Percentiles rank a stretch among this genome's conserved stretches.
These are phyloP conservation scores for Marasmius tenuissimus DNA, from an alignment of 1,284 basidiomycete genomes.

Conservation along the genomic window DNA sequence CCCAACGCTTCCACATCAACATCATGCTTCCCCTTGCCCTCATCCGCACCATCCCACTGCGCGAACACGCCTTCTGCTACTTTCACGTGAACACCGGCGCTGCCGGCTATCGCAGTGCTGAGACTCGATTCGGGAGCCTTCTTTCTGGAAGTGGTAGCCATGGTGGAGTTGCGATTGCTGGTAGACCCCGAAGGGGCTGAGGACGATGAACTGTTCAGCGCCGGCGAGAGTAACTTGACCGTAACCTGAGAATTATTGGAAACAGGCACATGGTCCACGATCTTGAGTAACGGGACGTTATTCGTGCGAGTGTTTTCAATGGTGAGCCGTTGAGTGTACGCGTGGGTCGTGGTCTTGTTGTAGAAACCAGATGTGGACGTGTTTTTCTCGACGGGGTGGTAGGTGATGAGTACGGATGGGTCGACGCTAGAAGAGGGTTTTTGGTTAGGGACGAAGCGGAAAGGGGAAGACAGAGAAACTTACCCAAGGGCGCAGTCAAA, in stretches of 20 bases:
- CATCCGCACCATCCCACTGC: conserved; percentile 23
- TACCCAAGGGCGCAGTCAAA: conserved; percentile 37
- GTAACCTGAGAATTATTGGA: conserved; percentile 8
- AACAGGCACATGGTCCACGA: conserved; percentile 12
- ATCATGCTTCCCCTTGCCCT: conserved; percentile 7
- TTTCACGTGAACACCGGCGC: neutral
- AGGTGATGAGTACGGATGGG: conserved; percentile 8
- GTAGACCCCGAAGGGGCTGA: neutral
- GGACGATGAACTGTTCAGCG: neutral
- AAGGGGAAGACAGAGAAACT: conserved; percentile 6
- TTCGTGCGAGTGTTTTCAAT: conserved; percentile 10
- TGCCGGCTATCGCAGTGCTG: neutral
- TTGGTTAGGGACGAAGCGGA: neutral
- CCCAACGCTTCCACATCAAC: conserved; percentile 21
- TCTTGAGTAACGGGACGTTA: conserved; percentile 1
- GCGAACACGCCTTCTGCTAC: conserved; percentile 18
- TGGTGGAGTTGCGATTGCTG: neutral
- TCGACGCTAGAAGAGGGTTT: conserved; percentile 3
- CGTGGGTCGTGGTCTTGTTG: conserved; percentile 1
- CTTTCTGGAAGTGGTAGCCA: neutral
- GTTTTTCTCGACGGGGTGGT: conserved; percentile 6
- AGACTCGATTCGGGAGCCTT: neutral
- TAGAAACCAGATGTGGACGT: conserved; percentile 1
- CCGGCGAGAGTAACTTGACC: conserved; percentile 9
- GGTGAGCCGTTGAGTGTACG: conserved; percentile 6